Evolutionary conservation across 768 basidiomycete genomes (phyloP), one percentile per base, ranked within the genome.

Genomic region (Termitomyces sp.): DNA sequence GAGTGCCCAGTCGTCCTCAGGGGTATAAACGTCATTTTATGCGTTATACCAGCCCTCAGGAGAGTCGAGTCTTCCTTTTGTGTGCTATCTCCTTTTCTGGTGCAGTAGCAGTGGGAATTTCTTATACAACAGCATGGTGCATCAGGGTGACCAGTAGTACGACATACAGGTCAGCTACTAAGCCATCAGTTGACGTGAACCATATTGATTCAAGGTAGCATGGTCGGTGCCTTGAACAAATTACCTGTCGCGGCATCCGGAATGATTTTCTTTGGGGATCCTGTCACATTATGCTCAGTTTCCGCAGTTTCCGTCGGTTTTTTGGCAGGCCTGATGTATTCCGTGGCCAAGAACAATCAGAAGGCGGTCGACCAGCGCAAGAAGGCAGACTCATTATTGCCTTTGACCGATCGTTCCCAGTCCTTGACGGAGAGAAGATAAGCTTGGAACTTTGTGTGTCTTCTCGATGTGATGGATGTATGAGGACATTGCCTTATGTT

Each of bases 41-140:
- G 49, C 56, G 28, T 54, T 51, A n/a, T 55, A 63, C 43, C 70
- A 98, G 95, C 81, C 97, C 97, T 13, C 78, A 79, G 53, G 87
- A 89, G 66, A 89, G 87, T 20, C 86, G 95, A 48, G 80, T 77
- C 41, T 79, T 93, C 65, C 78, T 99, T 52, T 74, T 98, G 23
- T 86, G 82, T 62, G 91, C 94, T 2, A 98, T 98, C 68, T 89
- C 85, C 4, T 95, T 98, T 73, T 98, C 96, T 26, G 97, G 97
- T n/a, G 93, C 93, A 0, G 95, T 92, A 5, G 96, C 97, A 5
- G 97, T 97, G 33, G 93, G 93, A 49, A 99, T 99, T 67, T 98
- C 95, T 13, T 99, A 95, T 71, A 94, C 95, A 8, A 99, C 97
- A 8, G 96, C 97, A 10, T 99, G 97, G 97, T 98, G 97, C 70